These are phyloP conservation scores for Amauroascus verrucosus DNA, from an alignment of 2,329 filamentous ascomycete genomes.

Conservation along the genomic window DNA sequence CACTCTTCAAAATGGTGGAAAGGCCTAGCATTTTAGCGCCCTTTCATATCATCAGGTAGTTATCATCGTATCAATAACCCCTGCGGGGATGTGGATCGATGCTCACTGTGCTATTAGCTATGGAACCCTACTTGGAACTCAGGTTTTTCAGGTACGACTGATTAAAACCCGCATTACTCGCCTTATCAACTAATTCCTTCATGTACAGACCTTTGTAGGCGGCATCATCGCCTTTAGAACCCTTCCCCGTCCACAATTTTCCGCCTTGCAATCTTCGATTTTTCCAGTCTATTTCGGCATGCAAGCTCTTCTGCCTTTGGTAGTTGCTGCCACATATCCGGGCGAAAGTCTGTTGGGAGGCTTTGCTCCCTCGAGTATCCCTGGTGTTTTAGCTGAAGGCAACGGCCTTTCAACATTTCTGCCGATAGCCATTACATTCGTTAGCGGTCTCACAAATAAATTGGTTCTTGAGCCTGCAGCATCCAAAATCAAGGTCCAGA, in stretches of 20 bases:
- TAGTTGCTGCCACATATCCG: conserved; percentile 72
- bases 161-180: background rate
- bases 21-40: conserved; percentile 12
- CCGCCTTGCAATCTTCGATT: conserved; percentile 63
- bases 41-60: conserved; percentile 19
- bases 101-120: conserved; percentile 47
- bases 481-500: conserved; percentile 60
- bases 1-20: conserved; percentile 8
- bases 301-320: conserved; percentile 62
- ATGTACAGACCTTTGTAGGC: conserved; percentile 57
- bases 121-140: conserved; percentile 74
- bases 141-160: conserved; percentile 64
- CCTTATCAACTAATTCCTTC: conserved; percentile 6
- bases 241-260: conserved; percentile 71
- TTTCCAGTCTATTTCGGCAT: conserved; percentile 78
- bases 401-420: conserved; percentile 56
- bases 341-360: conserved; percentile 39
- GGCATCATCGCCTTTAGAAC: conserved; percentile 66
- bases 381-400: conserved; percentile 48
- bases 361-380: conserved; percentile 36
- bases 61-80: background rate
- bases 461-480: conserved; percentile 64
- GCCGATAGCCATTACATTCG: conserved; percentile 59
- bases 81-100: background rate
- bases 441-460: conserved; percentile 62